Percentiles rank a stretch among this genome's conserved stretches.
phyloP scores from a whole-genome alignment of 257 asterid species.

The Solanum corneliomulleri region DNA sequence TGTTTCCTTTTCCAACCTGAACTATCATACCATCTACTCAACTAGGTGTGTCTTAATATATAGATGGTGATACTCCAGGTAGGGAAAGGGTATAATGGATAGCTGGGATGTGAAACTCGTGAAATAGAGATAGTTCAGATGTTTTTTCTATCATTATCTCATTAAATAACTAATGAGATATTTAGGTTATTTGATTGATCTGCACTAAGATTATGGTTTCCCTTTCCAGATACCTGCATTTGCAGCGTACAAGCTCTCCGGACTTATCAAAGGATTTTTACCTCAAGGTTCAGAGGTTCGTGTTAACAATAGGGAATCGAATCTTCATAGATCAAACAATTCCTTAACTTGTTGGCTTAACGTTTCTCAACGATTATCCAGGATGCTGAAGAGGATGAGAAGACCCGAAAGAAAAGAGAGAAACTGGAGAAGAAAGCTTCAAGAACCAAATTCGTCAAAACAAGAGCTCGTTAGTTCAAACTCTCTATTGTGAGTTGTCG shows the following conservation, averaged over 20 bases:
- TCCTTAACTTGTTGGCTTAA: not conserved
- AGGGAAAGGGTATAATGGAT: not conserved
- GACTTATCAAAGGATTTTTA: constrained; percentile 68
- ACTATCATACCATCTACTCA: not conserved
- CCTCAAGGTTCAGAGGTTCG: constrained; percentile 68
- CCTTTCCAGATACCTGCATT: constrained; percentile 72
- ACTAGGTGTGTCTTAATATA: not conserved
- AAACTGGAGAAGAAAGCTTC: constrained; percentile 93
- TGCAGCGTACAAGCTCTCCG: constrained; percentile 73
- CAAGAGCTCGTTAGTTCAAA: constrained; percentile 42
- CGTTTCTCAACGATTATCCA: constrained; percentile 10
- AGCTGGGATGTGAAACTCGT: not conserved
- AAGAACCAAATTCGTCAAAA: constrained; percentile 60
- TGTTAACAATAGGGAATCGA: not conserved
- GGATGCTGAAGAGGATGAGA: constrained; percentile 90
- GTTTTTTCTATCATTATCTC: not conserved
- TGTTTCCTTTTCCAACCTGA: not conserved
- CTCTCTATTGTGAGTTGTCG: not conserved
- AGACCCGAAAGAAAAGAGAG: constrained; percentile 75
- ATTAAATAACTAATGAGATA: not conserved
- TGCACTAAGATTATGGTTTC: not conserved
- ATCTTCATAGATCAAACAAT: not conserved
- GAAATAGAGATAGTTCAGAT: not conserved
- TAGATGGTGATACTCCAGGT: not conserved
- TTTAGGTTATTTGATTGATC: not conserved